Evolutionary conservation across 441 rosid genomes (phyloP), one percentile per base, ranked within the genome.

Genomic region (Bocquillonia castaneifolia): DNA sequence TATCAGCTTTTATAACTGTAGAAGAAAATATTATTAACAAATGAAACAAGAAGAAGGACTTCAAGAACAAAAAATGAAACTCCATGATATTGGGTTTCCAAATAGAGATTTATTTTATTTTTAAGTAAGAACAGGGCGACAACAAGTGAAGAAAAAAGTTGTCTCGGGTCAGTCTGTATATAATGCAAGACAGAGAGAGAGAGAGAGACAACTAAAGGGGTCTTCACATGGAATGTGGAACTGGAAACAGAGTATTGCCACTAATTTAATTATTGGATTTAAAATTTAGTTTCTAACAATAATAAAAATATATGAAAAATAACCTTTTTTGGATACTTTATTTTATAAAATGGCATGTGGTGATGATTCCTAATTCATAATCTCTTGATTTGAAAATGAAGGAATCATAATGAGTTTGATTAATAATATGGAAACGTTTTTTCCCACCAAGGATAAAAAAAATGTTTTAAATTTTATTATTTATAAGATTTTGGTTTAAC

Each of bases 1-100:
- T n/a, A 34, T 36, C 72, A 59, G 75, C 42, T 40, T 20, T 34
- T 66, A n/a, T 2, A 13, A 77, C 53, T 69, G 74, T 59, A 39
- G 63, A 40, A 4, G 10, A 0, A 37, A 20, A 23, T 0, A 73
- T 50, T 31, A 77, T 22, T 36, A 80, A 72, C 67, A 70, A n/a
- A 72, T 83, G 78, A 59, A 68, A 51, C 81, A 85, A 80, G 80
- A 64, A 78, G 50, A 79, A 61, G 74, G 76, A 58, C 75, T 77
- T 77, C 56, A 66, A 63, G 60, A 45, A 2, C 22, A 53, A 40
- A 61, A 71, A 64, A 45, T 15, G 5, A 28, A 25, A 26, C 0
- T 47, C 66, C 66, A 62, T 34, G 15, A 53, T 67, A 31, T 48
- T 40, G 61, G 66, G 59, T 59, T 66, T 56, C 34, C 13, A 53